Percentiles rank a stretch among this genome's conserved stretches.
Conservation (phyloP, 2,329 filamentous ascomycete species). For the Aspergillus novofumigatus region DNA sequence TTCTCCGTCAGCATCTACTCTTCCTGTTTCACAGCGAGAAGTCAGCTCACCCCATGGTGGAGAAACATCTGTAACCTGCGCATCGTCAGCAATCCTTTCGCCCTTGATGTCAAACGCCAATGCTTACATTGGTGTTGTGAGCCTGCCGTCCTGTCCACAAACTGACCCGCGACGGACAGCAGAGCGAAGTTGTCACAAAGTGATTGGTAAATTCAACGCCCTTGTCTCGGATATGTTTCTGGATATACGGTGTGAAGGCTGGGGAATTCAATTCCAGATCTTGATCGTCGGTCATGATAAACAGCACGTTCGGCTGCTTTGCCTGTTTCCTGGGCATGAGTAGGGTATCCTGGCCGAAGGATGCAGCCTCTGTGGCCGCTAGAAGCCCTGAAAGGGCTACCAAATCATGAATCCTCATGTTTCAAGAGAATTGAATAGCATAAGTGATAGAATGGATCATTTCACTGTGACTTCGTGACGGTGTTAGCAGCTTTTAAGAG, state of each 20-base stretch:
- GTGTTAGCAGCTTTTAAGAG: neutral
- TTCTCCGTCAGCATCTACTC: neutral
- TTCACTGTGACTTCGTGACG: neutral
- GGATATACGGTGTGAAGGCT: slow-evolving; percentile 56
- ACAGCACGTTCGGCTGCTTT: slow-evolving; percentile 55
- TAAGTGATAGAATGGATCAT: neutral
- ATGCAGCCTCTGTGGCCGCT: slow-evolving; percentile 11
- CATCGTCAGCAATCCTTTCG: neutral
- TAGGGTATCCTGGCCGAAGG: slow-evolving; percentile 8
- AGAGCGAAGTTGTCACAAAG: slow-evolving; percentile 63
- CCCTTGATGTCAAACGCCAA: neutral
- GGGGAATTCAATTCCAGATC: slow-evolving; percentile 60
- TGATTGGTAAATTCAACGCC: slow-evolving; percentile 60
- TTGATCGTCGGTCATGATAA: slow-evolving; percentile 66
- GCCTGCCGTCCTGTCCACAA: slow-evolving; percentile 63
- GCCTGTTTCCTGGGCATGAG: slow-evolving; percentile 6
- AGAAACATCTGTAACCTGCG: slow-evolving; percentile 46
- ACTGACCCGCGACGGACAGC: slow-evolving; percentile 64
- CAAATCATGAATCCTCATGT: slow-evolving; percentile 17
- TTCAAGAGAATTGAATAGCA: neutral
- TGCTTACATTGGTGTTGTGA: slow-evolving; percentile 63
- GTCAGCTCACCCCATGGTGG: slow-evolving; percentile 48
- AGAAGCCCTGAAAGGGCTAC: slow-evolving; percentile 11
- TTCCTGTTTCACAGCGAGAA: neutral
- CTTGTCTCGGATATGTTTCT: slow-evolving; percentile 53